Evolutionary conservation across 2,329 filamentous ascomycete species (phyloP).

Genomic region (Fusarium globosum): DNA sequence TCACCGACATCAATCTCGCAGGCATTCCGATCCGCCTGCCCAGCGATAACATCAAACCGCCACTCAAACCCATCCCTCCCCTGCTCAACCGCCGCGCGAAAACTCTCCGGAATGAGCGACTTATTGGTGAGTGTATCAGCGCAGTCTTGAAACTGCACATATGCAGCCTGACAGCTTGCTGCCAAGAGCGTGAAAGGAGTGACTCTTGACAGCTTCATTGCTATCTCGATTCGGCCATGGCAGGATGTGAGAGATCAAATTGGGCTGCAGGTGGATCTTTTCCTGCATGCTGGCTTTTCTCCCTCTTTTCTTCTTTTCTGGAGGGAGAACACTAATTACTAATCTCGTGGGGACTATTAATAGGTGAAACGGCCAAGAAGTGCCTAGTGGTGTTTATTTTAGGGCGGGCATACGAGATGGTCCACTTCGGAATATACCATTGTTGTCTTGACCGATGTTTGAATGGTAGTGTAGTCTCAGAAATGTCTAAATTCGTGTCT

Average conservation of each 20-base stretch:
- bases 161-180: constrained; percentile 10
- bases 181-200: neutral
- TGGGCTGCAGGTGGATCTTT: constrained; percentile 13
- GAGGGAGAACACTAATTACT: constrained; percentile 1
- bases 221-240: constrained; percentile 12
- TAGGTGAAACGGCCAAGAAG: neutral
- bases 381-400: neutral
- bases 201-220: constrained; percentile 21
- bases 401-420: neutral
- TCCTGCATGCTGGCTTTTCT: neutral
- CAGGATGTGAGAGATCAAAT: constrained; percentile 24
- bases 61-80: neutral
- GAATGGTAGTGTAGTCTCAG: neutral
- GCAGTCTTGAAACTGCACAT: constrained; percentile 28
- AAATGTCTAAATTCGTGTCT: neutral
- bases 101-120: constrained; percentile 17
- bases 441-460: neutral
- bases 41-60: neutral
- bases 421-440: neutral
- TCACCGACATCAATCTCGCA: neutral
- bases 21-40: neutral
- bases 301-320: neutral
- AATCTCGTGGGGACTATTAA: constrained; percentile 7
- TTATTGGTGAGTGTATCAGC: neutral
- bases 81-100: neutral